Evolutionary conservation across 768 basidiomycete species (phyloP).

Genomic region (Lanmaoa rubissima): DNA sequence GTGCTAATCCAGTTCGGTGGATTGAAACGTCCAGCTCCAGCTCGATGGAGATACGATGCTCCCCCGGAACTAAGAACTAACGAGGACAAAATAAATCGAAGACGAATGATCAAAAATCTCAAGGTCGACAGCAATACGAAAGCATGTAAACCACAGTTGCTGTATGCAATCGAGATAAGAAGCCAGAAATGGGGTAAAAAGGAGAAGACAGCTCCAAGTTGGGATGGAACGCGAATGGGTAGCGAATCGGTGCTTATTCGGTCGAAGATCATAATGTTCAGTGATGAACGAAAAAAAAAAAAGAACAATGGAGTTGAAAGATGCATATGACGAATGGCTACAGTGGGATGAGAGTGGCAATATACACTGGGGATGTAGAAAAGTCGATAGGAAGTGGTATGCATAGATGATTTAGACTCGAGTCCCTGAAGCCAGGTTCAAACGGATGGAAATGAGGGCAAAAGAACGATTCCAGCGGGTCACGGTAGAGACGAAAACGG

Average conservation of each 20-base stretch:
- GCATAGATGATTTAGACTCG: constrained; percentile 17
- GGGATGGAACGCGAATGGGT: constrained; percentile 2
- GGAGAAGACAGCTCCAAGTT: constrained; percentile 18
- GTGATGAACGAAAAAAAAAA: constrained; percentile 1
- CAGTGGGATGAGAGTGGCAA: constrained; percentile 29
- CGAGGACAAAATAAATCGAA: constrained; percentile 6
- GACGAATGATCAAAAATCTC: background rate
- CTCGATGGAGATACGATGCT: constrained; percentile 12
- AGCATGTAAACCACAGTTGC: background rate
- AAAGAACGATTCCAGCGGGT: background rate
- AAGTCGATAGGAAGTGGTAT: constrained; percentile 11
- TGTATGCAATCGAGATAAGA: constrained; percentile 1
- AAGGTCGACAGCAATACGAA: constrained; percentile 1
- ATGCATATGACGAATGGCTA: constrained; percentile 32
- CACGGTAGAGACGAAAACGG: background rate
- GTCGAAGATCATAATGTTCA: background rate
- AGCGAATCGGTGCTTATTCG: background rate
- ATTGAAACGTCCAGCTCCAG: constrained; percentile 22
- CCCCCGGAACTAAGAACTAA: constrained; percentile 5
- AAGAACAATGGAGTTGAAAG: constrained; percentile 5
- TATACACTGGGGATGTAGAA: constrained; percentile 29
- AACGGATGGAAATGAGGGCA: background rate
- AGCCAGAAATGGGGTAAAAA: background rate
- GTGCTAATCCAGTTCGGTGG: constrained; percentile 7
- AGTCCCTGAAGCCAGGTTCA: constrained; percentile 4